These are phyloP conservation scores for Euptelea pleiosperma DNA, from an alignment of 164 flowering plant species.

Conservation along the genomic window DNA sequence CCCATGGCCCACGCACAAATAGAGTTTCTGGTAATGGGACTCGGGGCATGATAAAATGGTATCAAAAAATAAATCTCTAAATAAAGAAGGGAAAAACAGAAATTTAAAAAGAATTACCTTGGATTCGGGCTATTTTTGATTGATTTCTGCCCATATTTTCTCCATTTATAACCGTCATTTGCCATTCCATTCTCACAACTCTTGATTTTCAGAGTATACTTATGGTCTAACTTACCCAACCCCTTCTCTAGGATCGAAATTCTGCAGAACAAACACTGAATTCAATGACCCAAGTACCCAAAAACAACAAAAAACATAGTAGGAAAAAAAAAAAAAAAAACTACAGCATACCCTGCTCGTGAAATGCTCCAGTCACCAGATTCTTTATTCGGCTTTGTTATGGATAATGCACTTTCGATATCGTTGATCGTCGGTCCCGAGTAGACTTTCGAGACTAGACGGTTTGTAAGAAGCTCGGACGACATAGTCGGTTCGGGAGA, in stretches of 20 bases:
- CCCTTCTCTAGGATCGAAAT: constrained; percentile 34
- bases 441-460: constrained; percentile 26
- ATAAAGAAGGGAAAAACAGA: no score
- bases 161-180: constrained; percentile 89
- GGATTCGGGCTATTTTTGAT: constrained; percentile 82
- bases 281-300: background rate
- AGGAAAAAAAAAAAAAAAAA: background rate
- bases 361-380: constrained; percentile 9
- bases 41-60: no score
- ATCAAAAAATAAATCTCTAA: no score
- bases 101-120: constrained; percentile 36
- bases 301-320: no score
- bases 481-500: constrained; percentile 7
- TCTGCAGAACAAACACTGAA: constrained; percentile 33
- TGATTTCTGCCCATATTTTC: constrained; percentile 82
- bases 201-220: constrained; percentile 64
- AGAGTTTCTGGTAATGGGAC: no score
- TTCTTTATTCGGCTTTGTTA: constrained; percentile 12
- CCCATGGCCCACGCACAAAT: no score
- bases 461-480: constrained; percentile 12
- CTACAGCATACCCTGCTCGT: constrained; percentile 33
- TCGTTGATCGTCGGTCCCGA: constrained; percentile 53
- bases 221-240: constrained; percentile 42
- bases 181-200: constrained; percentile 46
- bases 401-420: constrained; percentile 42